Evolutionary conservation across 2,329 filamentous ascomycete species (phyloP), one percentile per base, ranked within the genome.

Genomic region (Pyricularia pennisetigena): DNA sequence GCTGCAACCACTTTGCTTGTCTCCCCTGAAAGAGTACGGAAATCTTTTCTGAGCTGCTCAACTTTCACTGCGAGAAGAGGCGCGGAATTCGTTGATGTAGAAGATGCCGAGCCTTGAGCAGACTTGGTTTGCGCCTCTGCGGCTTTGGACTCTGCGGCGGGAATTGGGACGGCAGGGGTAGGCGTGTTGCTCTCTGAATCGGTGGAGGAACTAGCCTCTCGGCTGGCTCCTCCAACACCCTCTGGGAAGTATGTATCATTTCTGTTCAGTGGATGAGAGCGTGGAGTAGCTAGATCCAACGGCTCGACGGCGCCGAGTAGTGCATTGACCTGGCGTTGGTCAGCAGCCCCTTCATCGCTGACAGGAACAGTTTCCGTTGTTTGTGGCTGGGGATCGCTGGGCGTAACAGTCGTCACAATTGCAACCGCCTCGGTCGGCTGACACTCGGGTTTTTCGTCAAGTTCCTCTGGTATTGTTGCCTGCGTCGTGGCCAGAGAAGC

Each of bases 11-110:
- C 59, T 29, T 68, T 71, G 2, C 69, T 72, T n/a, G 71, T 72
- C 67, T 82, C 79, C 9, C 72, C 71, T 4, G 74, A 72, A 61
- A 73, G 71, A 3, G 77, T 73, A 61, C 79, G 78, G 29, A 85
- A 82, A 70, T 84, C 83, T 20, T 83, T 81, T 23, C 84, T 83
- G 68, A 85, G 77, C 69, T 85, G 81, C 65, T 85, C 82, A 2
- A 84, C 78, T 70, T 79, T 84, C 68, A 85, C 82, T 0, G 78
- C 77, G 65, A 85, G 73, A 0, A 75, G 75, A 62, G 4, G 73
- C 23, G 64, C 64, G 35, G 64, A 66, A 35, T 57, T 35, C 1
- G 20, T 68, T 24, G 67, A 61, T 10, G 70, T 49, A 3, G 64
- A 41, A 3, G 68, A 66, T 4, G 64, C 63, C n/a, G 63, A 41